Conservation (phyloP, 2,329 filamentous ascomycete genomes). For the Herpotrichia juniperi region DNA sequence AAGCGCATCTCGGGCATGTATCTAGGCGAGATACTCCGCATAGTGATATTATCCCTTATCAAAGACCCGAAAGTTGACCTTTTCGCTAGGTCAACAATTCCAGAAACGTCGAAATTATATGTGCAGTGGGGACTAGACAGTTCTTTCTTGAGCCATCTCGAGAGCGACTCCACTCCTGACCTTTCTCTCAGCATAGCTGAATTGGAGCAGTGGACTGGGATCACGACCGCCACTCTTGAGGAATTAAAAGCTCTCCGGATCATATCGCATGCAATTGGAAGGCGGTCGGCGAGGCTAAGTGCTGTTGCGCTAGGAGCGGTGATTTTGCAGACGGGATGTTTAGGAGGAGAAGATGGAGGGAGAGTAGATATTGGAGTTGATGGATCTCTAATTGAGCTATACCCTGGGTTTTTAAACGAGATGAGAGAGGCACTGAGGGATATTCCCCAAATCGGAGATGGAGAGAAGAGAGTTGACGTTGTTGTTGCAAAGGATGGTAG, state of each 20-base stretch:
- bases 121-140: slow-evolving; percentile 86
- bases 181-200: slow-evolving; percentile 74
- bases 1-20: slow-evolving; percentile 97
- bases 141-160: slow-evolving; percentile 82
- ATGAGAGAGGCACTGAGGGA: slow-evolving; percentile 78
- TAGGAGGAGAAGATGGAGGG: slow-evolving; percentile 57
- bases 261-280: slow-evolving; percentile 79
- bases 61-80: slow-evolving; percentile 67
- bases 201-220: slow-evolving; percentile 72
- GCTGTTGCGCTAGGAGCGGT: slow-evolving; percentile 86
- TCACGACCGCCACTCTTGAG: slow-evolving; percentile 72
- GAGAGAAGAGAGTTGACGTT: slow-evolving; percentile 83
- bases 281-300: slow-evolving; percentile 82
- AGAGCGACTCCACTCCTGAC: slow-evolving; percentile 74
- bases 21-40: slow-evolving; percentile 84
- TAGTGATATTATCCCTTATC: slow-evolving; percentile 72
- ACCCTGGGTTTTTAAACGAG: slow-evolving; percentile 84
- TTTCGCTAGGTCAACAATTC: slow-evolving; percentile 67
- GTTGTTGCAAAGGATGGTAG: slow-evolving; percentile 94
- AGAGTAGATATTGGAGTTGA: slow-evolving; percentile 89
- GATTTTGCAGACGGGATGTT: slow-evolving; percentile 77
- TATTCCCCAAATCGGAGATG: slow-evolving; percentile 76
- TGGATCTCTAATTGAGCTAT: slow-evolving; percentile 89
- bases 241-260: slow-evolving; percentile 85
- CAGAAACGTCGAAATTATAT: slow-evolving; percentile 65